These are phyloP conservation scores for Monosporascus sp. DNA, from an alignment of 2,329 filamentous ascomycete species.

Conservation along the genomic window DNA sequence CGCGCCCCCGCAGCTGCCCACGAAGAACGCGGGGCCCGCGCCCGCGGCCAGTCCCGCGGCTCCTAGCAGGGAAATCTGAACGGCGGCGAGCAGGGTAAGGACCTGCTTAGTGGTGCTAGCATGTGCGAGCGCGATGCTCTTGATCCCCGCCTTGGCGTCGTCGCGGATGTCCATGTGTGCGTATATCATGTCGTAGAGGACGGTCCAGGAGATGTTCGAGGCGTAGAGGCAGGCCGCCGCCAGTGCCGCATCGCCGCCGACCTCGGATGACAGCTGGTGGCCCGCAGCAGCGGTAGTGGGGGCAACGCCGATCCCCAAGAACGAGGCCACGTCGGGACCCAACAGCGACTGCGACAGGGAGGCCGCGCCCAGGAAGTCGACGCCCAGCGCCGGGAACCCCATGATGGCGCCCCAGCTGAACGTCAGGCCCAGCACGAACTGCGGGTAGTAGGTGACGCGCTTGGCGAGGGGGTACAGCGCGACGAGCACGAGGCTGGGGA, in stretches of 20 bases:
- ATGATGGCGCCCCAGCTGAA: conserved; percentile 88
- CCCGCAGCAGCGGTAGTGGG: conserved; percentile 18
- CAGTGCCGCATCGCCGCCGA: conserved; percentile 48
- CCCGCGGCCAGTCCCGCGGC: conserved; percentile 63
- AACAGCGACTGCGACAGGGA: background rate
- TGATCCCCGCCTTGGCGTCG: conserved; percentile 80
- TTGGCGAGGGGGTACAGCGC: conserved; percentile 78
- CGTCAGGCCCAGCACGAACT: conserved; percentile 74
- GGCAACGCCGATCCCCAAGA: background rate
- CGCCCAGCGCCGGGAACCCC: conserved; percentile 77
- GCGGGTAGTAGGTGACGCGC: conserved; percentile 81
- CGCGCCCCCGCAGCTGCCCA: conserved; percentile 62
- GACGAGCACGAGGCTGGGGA: conserved; percentile 70
- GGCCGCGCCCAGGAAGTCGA: conserved; percentile 55
- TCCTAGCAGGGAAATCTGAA: conserved; percentile 65
- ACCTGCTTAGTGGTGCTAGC: conserved; percentile 72
- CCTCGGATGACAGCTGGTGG: too few relatives aligned
- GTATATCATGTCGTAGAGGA: conserved; percentile 90
- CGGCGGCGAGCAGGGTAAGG: conserved; percentile 61
- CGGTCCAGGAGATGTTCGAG: conserved; percentile 80
- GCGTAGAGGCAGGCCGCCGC: conserved; percentile 67
- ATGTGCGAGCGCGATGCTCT: conserved; percentile 79
- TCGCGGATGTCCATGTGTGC: conserved; percentile 89
- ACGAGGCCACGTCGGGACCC: background rate
- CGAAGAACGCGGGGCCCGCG: conserved; percentile 64